A percentile compares a stretch with the other conserved stretches of the same genome.
Conservation (phyloP, 2,329 filamentous ascomycete genomes). For the Clonostachys byssicola region DNA sequence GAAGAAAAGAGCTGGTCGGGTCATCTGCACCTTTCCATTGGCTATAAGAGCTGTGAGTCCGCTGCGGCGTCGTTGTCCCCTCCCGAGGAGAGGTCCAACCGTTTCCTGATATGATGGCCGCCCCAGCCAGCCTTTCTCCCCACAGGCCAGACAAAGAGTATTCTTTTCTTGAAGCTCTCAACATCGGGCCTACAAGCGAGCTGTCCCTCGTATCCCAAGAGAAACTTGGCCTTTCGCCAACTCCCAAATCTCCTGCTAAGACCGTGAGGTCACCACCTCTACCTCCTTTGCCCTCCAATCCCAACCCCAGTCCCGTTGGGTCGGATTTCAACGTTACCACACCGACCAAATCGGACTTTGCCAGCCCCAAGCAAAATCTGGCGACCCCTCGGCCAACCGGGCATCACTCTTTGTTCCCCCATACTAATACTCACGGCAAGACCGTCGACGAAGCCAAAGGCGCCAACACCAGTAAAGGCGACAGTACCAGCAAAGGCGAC, state of each 20-base stretch:
- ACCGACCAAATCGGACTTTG: not conserved
- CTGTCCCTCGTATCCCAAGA: slow-evolving; percentile 17
- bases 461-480: too few relatives aligned
- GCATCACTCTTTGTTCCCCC: too few relatives aligned
- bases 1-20: too few relatives aligned
- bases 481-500: not conserved
- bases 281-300: not conserved
- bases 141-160: slow-evolving; percentile 10
- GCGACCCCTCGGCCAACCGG: not conserved
- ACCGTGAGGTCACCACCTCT: too few relatives aligned
- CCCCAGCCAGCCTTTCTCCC: not conserved
- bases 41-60: not conserved
- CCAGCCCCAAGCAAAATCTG: not conserved
- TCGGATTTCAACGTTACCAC: not conserved
- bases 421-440: too few relatives aligned
- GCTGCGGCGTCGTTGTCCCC: not conserved
- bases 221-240: slow-evolving; percentile 12
- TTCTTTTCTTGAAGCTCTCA: slow-evolving; percentile 22
- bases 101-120: not conserved
- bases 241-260: not conserved
- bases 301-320: not conserved
- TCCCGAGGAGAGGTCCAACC: not conserved
- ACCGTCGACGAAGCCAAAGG: too few relatives aligned
- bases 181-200: slow-evolving; percentile 12
- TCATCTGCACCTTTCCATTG: not conserved